phyloP scores from a whole-genome alignment of 2,329 filamentous ascomycete genomes.

The Xylariaceae sp. region DNA sequence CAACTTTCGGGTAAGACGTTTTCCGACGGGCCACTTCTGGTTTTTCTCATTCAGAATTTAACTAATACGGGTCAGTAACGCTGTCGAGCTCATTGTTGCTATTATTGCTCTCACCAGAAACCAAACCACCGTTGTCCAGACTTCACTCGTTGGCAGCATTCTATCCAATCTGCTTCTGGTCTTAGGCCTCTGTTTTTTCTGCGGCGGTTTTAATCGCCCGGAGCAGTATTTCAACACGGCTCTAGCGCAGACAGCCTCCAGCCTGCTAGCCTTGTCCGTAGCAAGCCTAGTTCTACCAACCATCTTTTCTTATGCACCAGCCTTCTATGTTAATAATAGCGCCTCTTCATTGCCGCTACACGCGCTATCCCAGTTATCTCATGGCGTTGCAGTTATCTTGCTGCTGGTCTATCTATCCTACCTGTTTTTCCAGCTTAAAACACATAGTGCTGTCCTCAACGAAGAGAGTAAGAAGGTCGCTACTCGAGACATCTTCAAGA shows the following conservation, averaged over 20 bases:
- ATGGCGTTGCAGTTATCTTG: slow-evolving; percentile 79
- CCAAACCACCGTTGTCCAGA: slow-evolving; percentile 87
- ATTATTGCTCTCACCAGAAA: slow-evolving; percentile 79
- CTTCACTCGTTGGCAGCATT: slow-evolving; percentile 89
- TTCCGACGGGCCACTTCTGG: not conserved
- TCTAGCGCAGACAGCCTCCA: slow-evolving; percentile 88
- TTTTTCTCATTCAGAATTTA: not conserved
- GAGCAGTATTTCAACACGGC: slow-evolving; percentile 93
- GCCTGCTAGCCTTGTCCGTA: slow-evolving; percentile 79
- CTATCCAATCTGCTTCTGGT: slow-evolving; percentile 89
- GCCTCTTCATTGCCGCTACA: slow-evolving; percentile 57
- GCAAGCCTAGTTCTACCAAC: slow-evolving; percentile 88
- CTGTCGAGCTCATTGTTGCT: slow-evolving; percentile 87
- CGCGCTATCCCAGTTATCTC: slow-evolving; percentile 69
- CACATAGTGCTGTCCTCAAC: slow-evolving; percentile 81
- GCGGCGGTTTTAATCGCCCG: slow-evolving; percentile 76
- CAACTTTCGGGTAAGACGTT: slow-evolving; percentile 76
- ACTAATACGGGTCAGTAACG: slow-evolving; percentile 62
- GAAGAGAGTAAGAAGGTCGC: slow-evolving; percentile 76
- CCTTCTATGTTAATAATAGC: slow-evolving; percentile 44
- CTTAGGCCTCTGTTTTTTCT: slow-evolving; percentile 91
- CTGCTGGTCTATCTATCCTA: slow-evolving; percentile 84
- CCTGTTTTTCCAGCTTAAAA: slow-evolving; percentile 89
- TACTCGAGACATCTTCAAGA: slow-evolving; percentile 34
- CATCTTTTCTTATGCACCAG: slow-evolving; percentile 70